These are phyloP conservation scores for Aquanectria penicillioides DNA, from an alignment of 2,329 filamentous ascomycete species.

Conservation along the genomic window DNA sequence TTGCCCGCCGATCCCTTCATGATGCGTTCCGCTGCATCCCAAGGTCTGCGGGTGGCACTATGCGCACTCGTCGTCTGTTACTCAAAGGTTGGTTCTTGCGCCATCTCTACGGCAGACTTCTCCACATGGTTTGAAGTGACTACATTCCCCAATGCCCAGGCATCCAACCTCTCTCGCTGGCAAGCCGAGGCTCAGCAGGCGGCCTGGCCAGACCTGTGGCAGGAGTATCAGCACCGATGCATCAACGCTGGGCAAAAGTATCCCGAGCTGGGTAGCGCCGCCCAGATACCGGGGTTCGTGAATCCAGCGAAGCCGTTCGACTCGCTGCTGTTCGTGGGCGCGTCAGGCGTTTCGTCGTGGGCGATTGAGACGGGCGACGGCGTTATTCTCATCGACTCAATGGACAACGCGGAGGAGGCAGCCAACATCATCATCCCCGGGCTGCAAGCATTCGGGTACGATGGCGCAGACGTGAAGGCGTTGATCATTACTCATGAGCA, in stretches of 20 bases:
- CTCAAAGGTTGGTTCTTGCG: too few species aligned
- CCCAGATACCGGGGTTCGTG: slow-evolving; percentile 30
- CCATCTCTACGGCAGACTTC: slow-evolving; percentile 6
- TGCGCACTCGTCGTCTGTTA: too few species aligned
- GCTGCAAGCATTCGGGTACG: slow-evolving; percentile 32
- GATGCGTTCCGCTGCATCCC: too few species aligned
- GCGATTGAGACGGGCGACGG: slow-evolving; percentile 41
- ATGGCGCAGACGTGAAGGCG: slow-evolving; percentile 40
- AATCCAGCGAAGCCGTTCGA: slow-evolving; percentile 32
- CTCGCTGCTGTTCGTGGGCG: slow-evolving; percentile 37
- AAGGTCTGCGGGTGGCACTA: too few species aligned
- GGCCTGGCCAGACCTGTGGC: slow-evolving; percentile 23
- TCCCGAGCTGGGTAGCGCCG: slow-evolving; percentile 23
- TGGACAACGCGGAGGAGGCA: slow-evolving; percentile 33
- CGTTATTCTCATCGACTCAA: slow-evolving; percentile 36
- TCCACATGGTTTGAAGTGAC: slow-evolving; percentile 25
- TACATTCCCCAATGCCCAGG: slow-evolving; percentile 26
- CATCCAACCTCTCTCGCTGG: slow-evolving; percentile 25
- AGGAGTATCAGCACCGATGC: slow-evolving; percentile 30
- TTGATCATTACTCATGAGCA: slow-evolving; percentile 44
- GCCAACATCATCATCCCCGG: slow-evolving; percentile 30
- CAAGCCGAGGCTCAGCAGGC: slow-evolving; percentile 24
- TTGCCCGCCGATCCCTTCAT: too few species aligned
- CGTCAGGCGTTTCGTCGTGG: slow-evolving; percentile 38
- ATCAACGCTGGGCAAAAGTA: slow-evolving; percentile 25